Evolutionary conservation across 768 basidiomycete genomes (phyloP).

Genomic region (Auricularia sp.): DNA sequence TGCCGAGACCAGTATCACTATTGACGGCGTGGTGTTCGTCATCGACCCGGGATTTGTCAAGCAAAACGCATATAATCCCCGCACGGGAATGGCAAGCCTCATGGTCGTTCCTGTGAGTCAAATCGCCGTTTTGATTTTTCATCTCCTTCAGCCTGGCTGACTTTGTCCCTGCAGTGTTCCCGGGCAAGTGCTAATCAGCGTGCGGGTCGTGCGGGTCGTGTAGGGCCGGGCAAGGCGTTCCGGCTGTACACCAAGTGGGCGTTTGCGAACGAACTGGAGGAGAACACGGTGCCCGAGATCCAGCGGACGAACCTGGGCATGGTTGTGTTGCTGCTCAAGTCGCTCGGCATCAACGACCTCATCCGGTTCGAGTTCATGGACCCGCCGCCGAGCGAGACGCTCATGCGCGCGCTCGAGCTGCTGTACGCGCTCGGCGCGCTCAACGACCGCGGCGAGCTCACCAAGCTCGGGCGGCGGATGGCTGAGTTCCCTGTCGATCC

Average conservation of each 20-base stretch:
- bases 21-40: conserved; percentile 98
- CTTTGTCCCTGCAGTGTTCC: conserved; percentile 58
- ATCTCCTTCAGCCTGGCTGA: neutral
- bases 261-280: conserved; percentile 88
- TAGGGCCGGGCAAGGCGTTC: conserved; percentile 96
- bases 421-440: conserved; percentile 93
- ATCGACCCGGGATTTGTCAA: conserved; percentile 99
- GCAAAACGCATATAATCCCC: conserved; percentile 97
- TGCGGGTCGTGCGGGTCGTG: conserved; percentile 93
- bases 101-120: conserved; percentile 83
- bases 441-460: conserved; percentile 92
- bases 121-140: neutral
- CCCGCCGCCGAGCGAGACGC: conserved; percentile 93
- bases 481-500: conserved; percentile 99
- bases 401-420: conserved; percentile 88
- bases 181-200: conserved; percentile 95
- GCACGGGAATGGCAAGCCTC: conserved; percentile 96
- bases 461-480: conserved; percentile 95
- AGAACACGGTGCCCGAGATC: conserved; percentile 96
- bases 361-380: conserved; percentile 99
- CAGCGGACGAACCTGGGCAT: conserved; percentile 96
- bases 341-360: conserved; percentile 94
- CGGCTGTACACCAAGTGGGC: conserved; percentile 99
- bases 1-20: conserved; percentile 99
- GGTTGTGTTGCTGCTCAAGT: conserved; percentile 92